These are phyloP conservation scores for Nakazawaea populi DNA, from an alignment of 805 yeast genomes.

Conservation along the genomic window DNA sequence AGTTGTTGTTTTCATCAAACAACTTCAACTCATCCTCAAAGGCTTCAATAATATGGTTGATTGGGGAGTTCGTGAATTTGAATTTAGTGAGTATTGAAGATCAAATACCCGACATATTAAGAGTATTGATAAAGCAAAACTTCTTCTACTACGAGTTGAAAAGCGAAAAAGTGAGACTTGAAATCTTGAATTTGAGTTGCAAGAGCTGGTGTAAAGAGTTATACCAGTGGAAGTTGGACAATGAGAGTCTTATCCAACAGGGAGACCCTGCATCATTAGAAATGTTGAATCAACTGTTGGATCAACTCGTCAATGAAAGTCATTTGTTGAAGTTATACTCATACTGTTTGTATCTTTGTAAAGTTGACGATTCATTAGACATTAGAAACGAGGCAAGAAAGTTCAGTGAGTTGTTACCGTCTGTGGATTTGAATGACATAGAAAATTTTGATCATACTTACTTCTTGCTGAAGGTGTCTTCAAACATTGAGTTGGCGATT, in stretches of 20 bases:
- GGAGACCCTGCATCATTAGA: slow-evolving; percentile 11
- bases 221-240: slow-evolving; percentile 27
- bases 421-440: slow-evolving; percentile 13
- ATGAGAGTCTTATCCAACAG: slow-evolving; percentile 12
- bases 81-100: slow-evolving; percentile 17
- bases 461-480: slow-evolving; percentile 13
- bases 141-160: slow-evolving; percentile 25
- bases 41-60: slow-evolving; percentile 84
- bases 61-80: slow-evolving; percentile 66
- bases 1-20: slow-evolving; percentile 14
- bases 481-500: slow-evolving; percentile 53
- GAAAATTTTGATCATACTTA: slow-evolving; percentile 13
- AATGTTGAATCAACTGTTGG: slow-evolving; percentile 2
- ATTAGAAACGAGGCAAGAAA: slow-evolving; percentile 82
- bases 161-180: slow-evolving; percentile 48
- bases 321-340: slow-evolving; percentile 45
- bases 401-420: slow-evolving; percentile 53
- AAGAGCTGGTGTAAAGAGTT: slow-evolving; percentile 59
- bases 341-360: slow-evolving; percentile 55
- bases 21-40: slow-evolving; percentile 37
- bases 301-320: slow-evolving; percentile 13
- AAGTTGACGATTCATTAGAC: slow-evolving; percentile 71
- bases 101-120: slow-evolving; percentile 71
- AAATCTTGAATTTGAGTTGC: slow-evolving; percentile 66
- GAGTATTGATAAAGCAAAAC: slow-evolving; percentile 41